Base-by-base conservation (phyloP, 495 filamentous ascomycete species). In the Parathielavia appendiculata region DNA sequence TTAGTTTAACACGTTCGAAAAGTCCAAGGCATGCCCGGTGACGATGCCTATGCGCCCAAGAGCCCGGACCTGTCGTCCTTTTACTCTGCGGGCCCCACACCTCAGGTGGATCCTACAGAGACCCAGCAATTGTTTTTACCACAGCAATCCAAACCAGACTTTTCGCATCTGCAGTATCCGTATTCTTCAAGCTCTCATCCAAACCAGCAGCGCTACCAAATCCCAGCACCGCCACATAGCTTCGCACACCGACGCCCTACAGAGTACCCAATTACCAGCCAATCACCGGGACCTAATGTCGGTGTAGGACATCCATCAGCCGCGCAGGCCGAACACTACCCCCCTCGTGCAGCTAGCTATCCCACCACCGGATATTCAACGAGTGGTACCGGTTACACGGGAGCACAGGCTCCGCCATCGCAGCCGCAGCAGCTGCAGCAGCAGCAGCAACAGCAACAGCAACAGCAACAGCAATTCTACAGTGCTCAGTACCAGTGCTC, bases 11-110 rank as follows among this genome's bases (percentile, higher is more conserved):
- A 6, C 7, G 8, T n/a, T 19, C 4, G 14, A 13, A 19, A 34
- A 5, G 20, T 14, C 22, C 50, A 56, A 57, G 66, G 57, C 64
- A 79, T 78, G 76, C 74, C 75, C 43, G 71, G 63, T 57, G 75
- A 72, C 59, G 73, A 65, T 60, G 67, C 70, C 51, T 83, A 81
- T 70, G 79, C 78, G 62, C 80, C 80, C 60, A 78, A 75, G 70
- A 81, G 78, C 54, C 80, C 80, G 60, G 80, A 81, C 66, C 73
- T 83, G 57, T 80, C 78, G 26, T 75, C 73, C 51, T 78, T 81
- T 56, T 75, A 77, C 57, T 70, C 76, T 46, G 48, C 71, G 41
- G 62, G 58, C 63, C 62, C 67, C 65, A 66, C 64, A 39, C 47
- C 65, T 16, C 52, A 51, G 46, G 58, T 66, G 49, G 40, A 61